Conservation (phyloP, 805 yeast genomes). For the Osmozyma mogii region DNA sequence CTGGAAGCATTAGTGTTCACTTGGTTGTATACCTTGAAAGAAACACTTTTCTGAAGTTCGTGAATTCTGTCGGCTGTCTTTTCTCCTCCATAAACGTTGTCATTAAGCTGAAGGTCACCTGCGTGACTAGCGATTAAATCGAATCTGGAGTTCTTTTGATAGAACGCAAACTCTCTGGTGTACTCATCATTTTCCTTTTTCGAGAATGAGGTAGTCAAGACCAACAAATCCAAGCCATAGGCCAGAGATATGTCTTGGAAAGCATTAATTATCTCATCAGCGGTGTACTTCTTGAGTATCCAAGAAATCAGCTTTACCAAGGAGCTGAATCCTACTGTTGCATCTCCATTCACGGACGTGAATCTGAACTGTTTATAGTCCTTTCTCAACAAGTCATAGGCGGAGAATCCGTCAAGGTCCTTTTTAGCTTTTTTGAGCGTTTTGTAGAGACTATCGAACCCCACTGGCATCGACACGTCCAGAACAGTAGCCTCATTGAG, state of each 20-base stretch:
- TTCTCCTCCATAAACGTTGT: slow-evolving; percentile 16
- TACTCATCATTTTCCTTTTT: slow-evolving; percentile 22
- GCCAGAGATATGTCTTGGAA: slow-evolving; percentile 13
- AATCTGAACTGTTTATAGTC: slow-evolving; percentile 73
- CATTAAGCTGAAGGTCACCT: slow-evolving; percentile 17
- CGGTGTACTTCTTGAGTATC: slow-evolving; percentile 27
- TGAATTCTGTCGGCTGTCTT: slow-evolving; percentile 9
- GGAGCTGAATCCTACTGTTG: slow-evolving; percentile 67
- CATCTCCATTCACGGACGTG: slow-evolving; percentile 18
- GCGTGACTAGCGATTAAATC: slow-evolving; percentile 15
- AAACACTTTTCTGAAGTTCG: slow-evolving; percentile 5
- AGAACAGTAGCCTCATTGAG: slow-evolving; percentile 2
- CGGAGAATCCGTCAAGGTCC: slow-evolving; percentile 52
- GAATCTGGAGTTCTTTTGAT: slow-evolving; percentile 10
- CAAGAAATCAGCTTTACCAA: slow-evolving; percentile 56
- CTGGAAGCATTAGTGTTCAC: slow-evolving; percentile 57
- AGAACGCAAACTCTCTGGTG: slow-evolving; percentile 29
- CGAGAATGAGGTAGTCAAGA: slow-evolving; percentile 34
- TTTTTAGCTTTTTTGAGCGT: slow-evolving; percentile 43
- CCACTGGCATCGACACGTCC: slow-evolving; percentile 7
- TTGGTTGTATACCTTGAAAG: slow-evolving; percentile 35
- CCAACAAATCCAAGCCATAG: slow-evolving; percentile 21
- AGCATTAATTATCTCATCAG: slow-evolving; percentile 17
- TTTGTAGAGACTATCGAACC: slow-evolving; percentile 13
- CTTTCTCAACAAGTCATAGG: slow-evolving; percentile 60